Evolutionary conservation across 352 stramenopile species (phyloP).

Genomic region (Globisporangium uncinulatum): DNA sequence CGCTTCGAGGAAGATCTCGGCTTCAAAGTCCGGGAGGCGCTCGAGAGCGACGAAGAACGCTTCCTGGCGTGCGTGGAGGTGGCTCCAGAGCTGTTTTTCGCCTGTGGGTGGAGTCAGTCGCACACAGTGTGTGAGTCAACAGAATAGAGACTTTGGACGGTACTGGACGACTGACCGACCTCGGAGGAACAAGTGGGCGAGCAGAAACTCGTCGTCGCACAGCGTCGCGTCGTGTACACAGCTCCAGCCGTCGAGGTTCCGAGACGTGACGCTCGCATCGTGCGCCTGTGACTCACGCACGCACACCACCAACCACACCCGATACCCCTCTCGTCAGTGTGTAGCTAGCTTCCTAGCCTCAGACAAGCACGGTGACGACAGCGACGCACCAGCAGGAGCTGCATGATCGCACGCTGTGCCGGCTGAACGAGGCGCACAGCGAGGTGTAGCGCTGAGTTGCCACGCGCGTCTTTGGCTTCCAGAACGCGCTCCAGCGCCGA

Average conservation of each 20-base stretch:
- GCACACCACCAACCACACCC: background rate
- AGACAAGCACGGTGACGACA: background rate
- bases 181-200: slow-evolving; percentile 61
- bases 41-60: slow-evolving; percentile 58
- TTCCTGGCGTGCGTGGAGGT: slow-evolving; percentile 41
- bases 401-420: slow-evolving; percentile 49
- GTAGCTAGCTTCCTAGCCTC: too few species aligned
- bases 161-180: slow-evolving; percentile 5
- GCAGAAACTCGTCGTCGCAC: slow-evolving; percentile 67
- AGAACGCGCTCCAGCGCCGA: slow-evolving; percentile 28
- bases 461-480: slow-evolving; percentile 47
- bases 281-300: slow-evolving; percentile 22
- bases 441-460: slow-evolving; percentile 73
- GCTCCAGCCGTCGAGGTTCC: slow-evolving; percentile 57
- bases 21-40: slow-evolving; percentile 69
- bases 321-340: background rate
- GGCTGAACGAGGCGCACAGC: slow-evolving; percentile 62
- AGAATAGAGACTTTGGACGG: too few species aligned
- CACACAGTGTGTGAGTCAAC: background rate
- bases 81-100: slow-evolving; percentile 55
- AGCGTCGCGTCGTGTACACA: slow-evolving; percentile 71
- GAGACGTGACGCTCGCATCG: slow-evolving; percentile 25
- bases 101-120: slow-evolving; percentile 8
- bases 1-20: slow-evolving; percentile 73
- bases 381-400: slow-evolving; percentile 38